These are phyloP conservation scores for Waltiozyma sp. DNA, from an alignment of 1,139 yeast species.

Conservation along the genomic window DNA sequence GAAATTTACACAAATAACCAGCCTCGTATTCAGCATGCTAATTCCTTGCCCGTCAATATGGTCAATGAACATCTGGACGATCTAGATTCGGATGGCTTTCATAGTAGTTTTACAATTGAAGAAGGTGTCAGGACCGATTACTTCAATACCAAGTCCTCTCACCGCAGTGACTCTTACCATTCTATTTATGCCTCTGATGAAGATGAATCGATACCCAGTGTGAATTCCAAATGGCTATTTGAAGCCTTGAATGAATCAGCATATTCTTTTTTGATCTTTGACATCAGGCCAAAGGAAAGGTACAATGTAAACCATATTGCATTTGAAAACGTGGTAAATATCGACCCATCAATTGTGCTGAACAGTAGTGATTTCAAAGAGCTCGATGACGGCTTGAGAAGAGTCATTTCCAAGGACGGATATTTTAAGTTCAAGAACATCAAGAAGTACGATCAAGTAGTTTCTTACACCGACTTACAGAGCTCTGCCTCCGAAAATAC, in stretches of 20 bases:
- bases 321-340: slow-evolving; percentile 36
- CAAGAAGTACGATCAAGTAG: slow-evolving; percentile 38
- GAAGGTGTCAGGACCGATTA: slow-evolving; percentile 4
- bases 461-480: slow-evolving; percentile 36
- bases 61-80: background rate
- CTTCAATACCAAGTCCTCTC: slow-evolving; percentile 23
- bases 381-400: slow-evolving; percentile 21
- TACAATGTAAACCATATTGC: slow-evolving; percentile 44
- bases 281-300: slow-evolving; percentile 40
- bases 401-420: slow-evolving; percentile 26
- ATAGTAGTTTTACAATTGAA: background rate
- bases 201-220: slow-evolving; percentile 18
- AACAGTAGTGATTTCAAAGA: slow-evolving; percentile 24
- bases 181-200: slow-evolving; percentile 24
- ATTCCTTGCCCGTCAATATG: slow-evolving; percentile 7
- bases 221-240: slow-evolving; percentile 21
- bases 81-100: background rate
- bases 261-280: slow-evolving; percentile 32
- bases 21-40: slow-evolving; percentile 7
- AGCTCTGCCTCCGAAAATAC: slow-evolving; percentile 23
- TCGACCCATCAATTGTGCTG: slow-evolving; percentile 42
- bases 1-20: slow-evolving; percentile 1
- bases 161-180: slow-evolving; percentile 12
- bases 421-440: slow-evolving; percentile 32
- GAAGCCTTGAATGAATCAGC: slow-evolving; percentile 15